Conservation (phyloP, 2,329 filamentous ascomycete genomes). For the Aspergillus sp. region DNA sequence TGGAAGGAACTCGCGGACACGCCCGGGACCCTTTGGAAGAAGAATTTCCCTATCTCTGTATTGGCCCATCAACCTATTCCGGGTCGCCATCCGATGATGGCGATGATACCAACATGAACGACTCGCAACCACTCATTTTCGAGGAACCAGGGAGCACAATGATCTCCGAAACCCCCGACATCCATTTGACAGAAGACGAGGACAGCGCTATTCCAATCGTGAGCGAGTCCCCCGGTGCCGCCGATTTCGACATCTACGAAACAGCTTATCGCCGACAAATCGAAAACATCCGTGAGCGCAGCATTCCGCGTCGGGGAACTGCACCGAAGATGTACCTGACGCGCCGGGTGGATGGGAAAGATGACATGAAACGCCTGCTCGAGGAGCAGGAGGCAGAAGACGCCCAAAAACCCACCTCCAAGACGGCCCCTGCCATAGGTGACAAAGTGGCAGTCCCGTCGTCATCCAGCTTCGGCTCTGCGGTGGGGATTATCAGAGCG, state of each 20-base stretch:
- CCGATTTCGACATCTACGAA: slow-evolving; percentile 83
- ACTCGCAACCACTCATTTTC: slow-evolving; percentile 10
- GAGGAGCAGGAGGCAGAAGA: slow-evolving; percentile 14
- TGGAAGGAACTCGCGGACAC: slow-evolving; percentile 49
- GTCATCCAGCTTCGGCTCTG: slow-evolving; percentile 6
- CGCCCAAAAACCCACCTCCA: neutral
- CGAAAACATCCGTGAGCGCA: slow-evolving; percentile 54
- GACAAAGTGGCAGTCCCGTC: slow-evolving; percentile 5
- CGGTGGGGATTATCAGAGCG: slow-evolving; percentile 10
- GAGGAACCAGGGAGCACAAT: slow-evolving; percentile 26
- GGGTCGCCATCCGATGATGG: slow-evolving; percentile 14
- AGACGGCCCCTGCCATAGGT: slow-evolving; percentile 4
- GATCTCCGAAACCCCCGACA: slow-evolving; percentile 28
- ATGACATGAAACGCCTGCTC: slow-evolving; percentile 26
- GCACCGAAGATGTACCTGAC: slow-evolving; percentile 52
- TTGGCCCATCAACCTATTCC: slow-evolving; percentile 53
- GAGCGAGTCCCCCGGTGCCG: slow-evolving; percentile 74
- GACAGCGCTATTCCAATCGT: slow-evolving; percentile 42
- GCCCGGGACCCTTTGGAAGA: slow-evolving; percentile 58
- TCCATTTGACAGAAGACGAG: slow-evolving; percentile 4
- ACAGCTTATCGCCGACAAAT: slow-evolving; percentile 78
- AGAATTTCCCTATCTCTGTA: slow-evolving; percentile 63
- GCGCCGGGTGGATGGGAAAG: slow-evolving; percentile 41
- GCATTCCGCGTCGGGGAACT: slow-evolving; percentile 30
- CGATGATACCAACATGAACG: slow-evolving; percentile 7